Evolutionary conservation across 1,284 basidiomycete species (phyloP), one percentile per base, ranked within the genome.

Genomic region (Ustilago bromivora): DNA sequence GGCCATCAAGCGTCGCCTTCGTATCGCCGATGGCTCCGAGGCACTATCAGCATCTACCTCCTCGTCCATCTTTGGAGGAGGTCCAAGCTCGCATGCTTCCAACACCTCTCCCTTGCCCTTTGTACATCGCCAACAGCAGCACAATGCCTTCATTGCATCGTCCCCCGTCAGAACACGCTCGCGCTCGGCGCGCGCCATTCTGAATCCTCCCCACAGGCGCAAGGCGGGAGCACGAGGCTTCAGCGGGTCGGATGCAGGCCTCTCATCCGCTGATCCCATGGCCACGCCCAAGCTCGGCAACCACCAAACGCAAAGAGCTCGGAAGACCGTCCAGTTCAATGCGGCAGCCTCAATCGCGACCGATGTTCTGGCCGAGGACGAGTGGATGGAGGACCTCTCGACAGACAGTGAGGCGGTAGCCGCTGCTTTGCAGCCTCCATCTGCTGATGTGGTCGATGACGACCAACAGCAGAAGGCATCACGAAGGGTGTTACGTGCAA

Each of bases 151-250:
- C 51, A 66, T 76, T 8, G 79, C 79, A 15, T 74, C 79, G 1
- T 81, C 79, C 23, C 79, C 79, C 28, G 57, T 79, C 61, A 58
- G 68, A 5, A 81, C 74, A 9, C 67, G 78, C 5, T 65, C 77
- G 3, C 62, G 75, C 15, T 58, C 74, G n/a, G 71, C 65, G 8
- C 65, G 76, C n/a, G 61, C 62, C 4, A 63, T 62, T 7, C 12
- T 60, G 1, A 61, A 62, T 1, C 13, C 70, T 32, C 64, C 71
- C 15, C 46, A 54, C 10, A 75, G 62, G 40, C 52, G 60, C 23
- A 77, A 56, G 53, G 34, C 43, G 2, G 65, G 55, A 23, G 4
- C 49, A 8, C 64, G 67, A 19, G 66, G 62, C 19, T 12, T 62
- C 4, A 49, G 41, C 17, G 52, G 57, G 7, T 28, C 74, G 5